Percentiles rank a stretch among this genome's conserved stretches.
Evolutionary conservation across 805 yeast species (phyloP).

Genomic region (Dipodascopsis uninucleata): DNA sequence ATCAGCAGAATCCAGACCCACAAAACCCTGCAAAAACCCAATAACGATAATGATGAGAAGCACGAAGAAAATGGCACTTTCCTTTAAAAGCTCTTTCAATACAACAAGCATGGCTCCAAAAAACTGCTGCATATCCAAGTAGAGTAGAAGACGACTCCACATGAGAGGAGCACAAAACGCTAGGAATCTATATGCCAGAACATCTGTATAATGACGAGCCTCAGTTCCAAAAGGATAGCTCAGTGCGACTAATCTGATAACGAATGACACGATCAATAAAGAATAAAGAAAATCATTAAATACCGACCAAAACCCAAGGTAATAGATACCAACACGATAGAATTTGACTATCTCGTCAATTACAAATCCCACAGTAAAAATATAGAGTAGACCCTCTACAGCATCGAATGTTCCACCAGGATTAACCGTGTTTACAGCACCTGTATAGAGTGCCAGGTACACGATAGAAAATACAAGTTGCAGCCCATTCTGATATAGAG

Average conservation of each 20-base stretch:
- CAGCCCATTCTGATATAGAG: constrained; percentile 70
- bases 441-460: constrained; percentile 59
- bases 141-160: constrained; percentile 76
- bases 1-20: constrained; percentile 84
- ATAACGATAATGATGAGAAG: constrained; percentile 63
- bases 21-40: constrained; percentile 82
- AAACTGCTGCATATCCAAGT: constrained; percentile 72
- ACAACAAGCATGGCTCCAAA: constrained; percentile 89
- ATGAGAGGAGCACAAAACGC: constrained; percentile 82
- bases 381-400: constrained; percentile 54
- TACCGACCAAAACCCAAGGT: constrained; percentile 73
- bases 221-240: constrained; percentile 19
- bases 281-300: constrained; percentile 70
- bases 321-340: constrained; percentile 66
- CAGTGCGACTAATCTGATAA: constrained; percentile 49
- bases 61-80: constrained; percentile 77
- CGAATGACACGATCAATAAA: constrained; percentile 51
- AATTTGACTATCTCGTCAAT: constrained; percentile 66
- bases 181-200: constrained; percentile 60
- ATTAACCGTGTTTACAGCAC: constrained; percentile 59
- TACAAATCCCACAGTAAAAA: constrained; percentile 63
- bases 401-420: constrained; percentile 39
- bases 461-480: constrained; percentile 65
- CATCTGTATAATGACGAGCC: constrained; percentile 40
- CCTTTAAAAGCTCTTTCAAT: constrained; percentile 79